Base-by-base conservation (phyloP, 2,329 filamentous ascomycete genomes). In the Hypocrella siamensis region DNA sequence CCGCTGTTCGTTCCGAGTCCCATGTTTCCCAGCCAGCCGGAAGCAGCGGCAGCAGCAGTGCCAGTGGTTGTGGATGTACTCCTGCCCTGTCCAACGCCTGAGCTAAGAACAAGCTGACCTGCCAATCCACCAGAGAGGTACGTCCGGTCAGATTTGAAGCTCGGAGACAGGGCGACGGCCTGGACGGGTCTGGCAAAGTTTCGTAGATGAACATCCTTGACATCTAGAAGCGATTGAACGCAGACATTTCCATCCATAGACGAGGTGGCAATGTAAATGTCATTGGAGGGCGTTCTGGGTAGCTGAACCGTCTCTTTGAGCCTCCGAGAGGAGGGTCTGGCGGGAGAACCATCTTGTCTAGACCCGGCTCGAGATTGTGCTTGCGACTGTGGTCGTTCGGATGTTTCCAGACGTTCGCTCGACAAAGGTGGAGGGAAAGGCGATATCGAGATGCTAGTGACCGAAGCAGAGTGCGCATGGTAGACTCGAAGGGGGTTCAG, bases 221-320 rank as follows among this genome's bases (percentile, higher is more conserved):
- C 59, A 46, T 98, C 88, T 15, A 90, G 60, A 15, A 98, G 60
- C 1, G 84, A 93, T 36, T 85, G 78, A 1, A 98, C 73, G 45
- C 90, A 96, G 11, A 98, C 83, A 48, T 94, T 88, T 14, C 90
- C 92, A 52, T 98, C 90, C 48, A 93, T 82, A 0, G 90, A 96
- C 1, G 90, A 84, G 1, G 88, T 93, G 2, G 80, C 88, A 42
- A 98, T 81, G 51, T 90, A 82, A 26, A 98, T 93, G 33, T 86
- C 78, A 46, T 94, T 96, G 2, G 83, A 86, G 0, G 84, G 80
- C 0, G 67, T 83, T 36, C 76, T 74, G 1, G 81, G 75, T 3
- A 93, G 61, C 1, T 65, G 58, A 1, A 60, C 53, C 1, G 59
- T 53, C 39, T 79, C 66, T 11, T 55, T 66, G 5, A 58, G 55